A percentile compares a stretch with the other conserved stretches of the same genome.
Conservation (phyloP, 106 monocot species). For the Cymbidium sinense region DNA sequence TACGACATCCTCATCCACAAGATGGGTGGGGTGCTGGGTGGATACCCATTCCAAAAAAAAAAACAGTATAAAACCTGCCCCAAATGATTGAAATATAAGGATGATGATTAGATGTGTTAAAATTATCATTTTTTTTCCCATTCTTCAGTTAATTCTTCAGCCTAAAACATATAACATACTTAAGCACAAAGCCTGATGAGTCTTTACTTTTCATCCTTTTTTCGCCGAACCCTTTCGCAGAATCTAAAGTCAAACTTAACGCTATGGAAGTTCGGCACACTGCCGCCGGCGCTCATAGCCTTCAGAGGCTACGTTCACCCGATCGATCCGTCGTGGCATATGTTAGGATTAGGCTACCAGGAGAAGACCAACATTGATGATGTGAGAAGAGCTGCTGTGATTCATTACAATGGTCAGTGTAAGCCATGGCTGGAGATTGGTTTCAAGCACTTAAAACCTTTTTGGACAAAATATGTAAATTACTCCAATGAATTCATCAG, state of each 20-base stretch:
- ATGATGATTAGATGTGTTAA: too few species aligned
- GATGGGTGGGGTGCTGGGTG: too few species aligned
- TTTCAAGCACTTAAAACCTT: constrained; percentile 72
- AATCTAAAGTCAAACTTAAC: constrained; percentile 78
- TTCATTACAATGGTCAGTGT: constrained; percentile 87
- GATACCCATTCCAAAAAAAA: too few species aligned
- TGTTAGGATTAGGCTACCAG: constrained; percentile 90
- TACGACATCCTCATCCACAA: too few species aligned
- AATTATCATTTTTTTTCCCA: too few species aligned
- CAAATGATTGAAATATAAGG: too few species aligned
- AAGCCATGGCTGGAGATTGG: constrained; percentile 96
- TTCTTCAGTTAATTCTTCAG: too few species aligned
- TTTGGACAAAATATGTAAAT: constrained; percentile 89
- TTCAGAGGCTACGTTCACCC: constrained; percentile 72
- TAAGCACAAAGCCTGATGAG: too few species aligned
- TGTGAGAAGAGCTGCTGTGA: constrained; percentile 61
- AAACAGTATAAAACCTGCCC: too few species aligned
- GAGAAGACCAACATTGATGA: constrained; percentile 64
- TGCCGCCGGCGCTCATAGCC: constrained; percentile 88
- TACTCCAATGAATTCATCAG: constrained; percentile 77
- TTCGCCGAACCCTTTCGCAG: constrained; percentile 24
- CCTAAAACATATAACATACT: too few species aligned
- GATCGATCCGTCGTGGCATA: constrained; percentile 81
- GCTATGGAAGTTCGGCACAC: constrained; percentile 85
- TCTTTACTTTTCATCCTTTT: too few species aligned